A percentile compares a stretch with the other conserved stretches of the same genome.
Conservation (phyloP, 2,329 filamentous ascomycete species). For the Teratosphaeria destructans region DNA sequence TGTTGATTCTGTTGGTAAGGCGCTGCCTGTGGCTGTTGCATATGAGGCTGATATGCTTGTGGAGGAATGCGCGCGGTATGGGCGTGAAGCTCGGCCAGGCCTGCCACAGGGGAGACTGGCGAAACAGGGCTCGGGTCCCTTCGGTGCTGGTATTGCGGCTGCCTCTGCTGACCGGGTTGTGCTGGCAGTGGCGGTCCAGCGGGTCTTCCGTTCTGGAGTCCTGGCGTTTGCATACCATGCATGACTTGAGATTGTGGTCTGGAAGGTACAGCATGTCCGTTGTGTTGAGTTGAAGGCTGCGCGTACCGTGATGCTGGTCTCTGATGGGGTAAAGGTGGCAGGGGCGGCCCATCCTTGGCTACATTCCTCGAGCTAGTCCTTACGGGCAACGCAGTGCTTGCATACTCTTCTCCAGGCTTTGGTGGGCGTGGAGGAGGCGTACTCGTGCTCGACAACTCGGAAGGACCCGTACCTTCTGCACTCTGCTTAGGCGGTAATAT, state of each 20-base stretch:
- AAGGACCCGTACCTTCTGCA: slow-evolving; percentile 10
- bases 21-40: slow-evolving; percentile 5
- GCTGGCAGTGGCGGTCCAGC: slow-evolving; percentile 27
- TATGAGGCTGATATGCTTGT: slow-evolving; percentile 9
- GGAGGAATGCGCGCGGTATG: background rate
- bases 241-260: slow-evolving; percentile 4
- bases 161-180: slow-evolving; percentile 25
- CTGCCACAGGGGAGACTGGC: slow-evolving; percentile 19
- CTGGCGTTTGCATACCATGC: background rate
- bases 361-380: slow-evolving; percentile 7
- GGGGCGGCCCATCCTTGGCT: slow-evolving; percentile 21
- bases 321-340: slow-evolving; percentile 25
- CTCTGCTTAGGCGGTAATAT: slow-evolving; percentile 27
- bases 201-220: slow-evolving; percentile 12
- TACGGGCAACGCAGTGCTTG: slow-evolving; percentile 3
- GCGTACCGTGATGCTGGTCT: slow-evolving; percentile 4
- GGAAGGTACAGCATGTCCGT: slow-evolving; percentile 16
- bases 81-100: slow-evolving; percentile 11
- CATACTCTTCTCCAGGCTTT: slow-evolving; percentile 35
- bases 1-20: slow-evolving; percentile 15
- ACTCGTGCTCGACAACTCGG: slow-evolving; percentile 8
- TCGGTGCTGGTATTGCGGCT: slow-evolving; percentile 9
- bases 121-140: slow-evolving; percentile 21
- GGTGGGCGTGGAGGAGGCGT: slow-evolving; percentile 43
- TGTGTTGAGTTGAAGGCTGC: slow-evolving; percentile 8